phyloP scores from a whole-genome alignment of 2,329 filamentous ascomycete species.

The Chaetomium globosum region DNA sequence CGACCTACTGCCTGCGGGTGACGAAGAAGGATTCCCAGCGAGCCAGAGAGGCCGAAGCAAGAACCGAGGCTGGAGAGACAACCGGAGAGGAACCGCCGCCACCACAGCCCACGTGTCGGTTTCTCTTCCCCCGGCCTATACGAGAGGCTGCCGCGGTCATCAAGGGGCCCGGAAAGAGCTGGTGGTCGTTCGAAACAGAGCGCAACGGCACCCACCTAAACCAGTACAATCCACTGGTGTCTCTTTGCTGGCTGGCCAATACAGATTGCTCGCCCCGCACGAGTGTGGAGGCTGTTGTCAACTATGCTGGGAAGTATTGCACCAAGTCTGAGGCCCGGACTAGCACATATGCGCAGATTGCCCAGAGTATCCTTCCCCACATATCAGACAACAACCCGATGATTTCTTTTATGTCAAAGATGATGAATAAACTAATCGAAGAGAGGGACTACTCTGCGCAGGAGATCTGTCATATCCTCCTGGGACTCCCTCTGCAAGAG shows the following conservation, averaged over 20 bases:
- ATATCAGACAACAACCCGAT: slow-evolving; percentile 2
- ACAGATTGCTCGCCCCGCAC: neutral
- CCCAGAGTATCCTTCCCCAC: neutral
- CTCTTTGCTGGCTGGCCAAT: slow-evolving; percentile 1
- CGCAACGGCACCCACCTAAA: neutral
- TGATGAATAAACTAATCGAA: neutral
- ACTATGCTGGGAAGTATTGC: slow-evolving; percentile 1
- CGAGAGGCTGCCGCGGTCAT: neutral
- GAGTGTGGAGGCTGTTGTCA: slow-evolving; percentile 1
- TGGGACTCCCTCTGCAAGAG: neutral
- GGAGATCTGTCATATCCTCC: slow-evolving; percentile 1
- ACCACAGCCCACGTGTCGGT: neutral
- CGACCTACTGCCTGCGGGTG: slow-evolving; percentile 1
- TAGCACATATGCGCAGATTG: neutral
- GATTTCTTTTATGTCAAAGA: neutral
- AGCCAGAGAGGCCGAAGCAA: neutral
- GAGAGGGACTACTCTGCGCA: slow-evolving; percentile 4
- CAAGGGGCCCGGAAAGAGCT: neutral
- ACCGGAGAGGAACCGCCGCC: neutral
- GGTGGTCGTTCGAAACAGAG: slow-evolving; percentile 2
- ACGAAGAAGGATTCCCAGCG: neutral
- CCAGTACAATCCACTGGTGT: neutral
- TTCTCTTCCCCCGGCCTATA: neutral
- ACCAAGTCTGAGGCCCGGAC: neutral
- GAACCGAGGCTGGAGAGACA: neutral